These are phyloP conservation scores for Zygosaccharomyces pseudobailii DNA, from an alignment of 1,139 yeast genomes.

Conservation along the genomic window DNA sequence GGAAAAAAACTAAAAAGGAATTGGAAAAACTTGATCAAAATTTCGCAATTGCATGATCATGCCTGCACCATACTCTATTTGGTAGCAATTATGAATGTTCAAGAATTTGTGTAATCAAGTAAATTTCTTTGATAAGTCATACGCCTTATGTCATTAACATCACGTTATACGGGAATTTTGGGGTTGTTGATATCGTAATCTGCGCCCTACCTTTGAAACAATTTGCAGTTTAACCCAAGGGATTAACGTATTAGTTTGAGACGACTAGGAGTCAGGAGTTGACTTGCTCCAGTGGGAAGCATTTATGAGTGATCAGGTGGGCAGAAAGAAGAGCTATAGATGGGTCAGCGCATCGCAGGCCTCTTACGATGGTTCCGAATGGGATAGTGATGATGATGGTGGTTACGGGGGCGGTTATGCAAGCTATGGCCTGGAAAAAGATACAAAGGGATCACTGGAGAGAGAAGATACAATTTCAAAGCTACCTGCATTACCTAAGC, in stretches of 20 bases:
- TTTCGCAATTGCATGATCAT: too few relatives aligned
- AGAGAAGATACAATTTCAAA: constrained; percentile 12
- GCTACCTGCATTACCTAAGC: constrained; percentile 19
- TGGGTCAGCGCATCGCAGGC: constrained; percentile 59
- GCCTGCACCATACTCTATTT: too few relatives aligned
- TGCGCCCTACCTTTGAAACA: not conserved
- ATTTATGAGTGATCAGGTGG: constrained; percentile 36
- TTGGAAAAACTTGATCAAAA: not conserved
- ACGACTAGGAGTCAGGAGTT: not conserved
- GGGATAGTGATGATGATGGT: constrained; percentile 36
- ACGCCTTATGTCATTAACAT: too few relatives aligned
- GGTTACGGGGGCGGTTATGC: constrained; percentile 14
- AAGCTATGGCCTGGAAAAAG: constrained; percentile 8
- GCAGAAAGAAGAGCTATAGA: constrained; percentile 56
- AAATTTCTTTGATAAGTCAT: too few relatives aligned
- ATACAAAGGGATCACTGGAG: not conserved
- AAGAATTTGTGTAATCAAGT: too few relatives aligned
- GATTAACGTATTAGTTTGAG: not conserved
- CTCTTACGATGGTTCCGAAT: constrained; percentile 52
- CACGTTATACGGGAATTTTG: too few relatives aligned
- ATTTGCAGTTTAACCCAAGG: not conserved
- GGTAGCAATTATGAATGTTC: fast-evolving
- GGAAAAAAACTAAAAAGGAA: not conserved
- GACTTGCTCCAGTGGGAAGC: not conserved
- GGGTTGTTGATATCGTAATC: not conserved